Evolutionary conservation across 345 rosid species (phyloP).

Genomic region (Chamaenerion angustifolium): DNA sequence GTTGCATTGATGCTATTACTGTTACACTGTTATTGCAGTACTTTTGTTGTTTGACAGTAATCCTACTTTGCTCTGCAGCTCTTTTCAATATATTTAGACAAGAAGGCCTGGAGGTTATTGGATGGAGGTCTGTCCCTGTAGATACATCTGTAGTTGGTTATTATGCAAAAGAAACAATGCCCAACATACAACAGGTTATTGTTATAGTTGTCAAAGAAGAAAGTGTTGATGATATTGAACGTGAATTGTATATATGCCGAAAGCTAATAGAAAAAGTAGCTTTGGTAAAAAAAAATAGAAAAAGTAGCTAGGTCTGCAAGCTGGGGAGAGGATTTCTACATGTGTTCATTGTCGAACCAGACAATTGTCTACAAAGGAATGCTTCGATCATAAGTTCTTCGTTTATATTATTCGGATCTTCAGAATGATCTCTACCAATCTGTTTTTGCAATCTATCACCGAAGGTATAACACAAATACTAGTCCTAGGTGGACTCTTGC

Average conservation of each 20-base stretch:
- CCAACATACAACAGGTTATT: conserved; percentile 86
- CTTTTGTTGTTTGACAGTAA: background rate
- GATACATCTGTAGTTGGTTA: conserved; percentile 75
- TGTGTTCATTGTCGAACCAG: conserved; percentile 90
- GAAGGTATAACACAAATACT: conserved; percentile 93
- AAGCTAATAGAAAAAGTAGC: conserved; percentile 87
- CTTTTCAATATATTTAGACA: conserved; percentile 61
- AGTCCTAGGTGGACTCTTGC: conserved; percentile 99
- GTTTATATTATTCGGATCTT: conserved; percentile 73
- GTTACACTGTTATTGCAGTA: background rate
- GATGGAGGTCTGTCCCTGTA: conserved; percentile 95
- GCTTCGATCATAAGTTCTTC: conserved; percentile 95
- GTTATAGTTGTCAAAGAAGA: conserved; percentile 79
- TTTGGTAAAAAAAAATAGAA: too few relatives aligned
- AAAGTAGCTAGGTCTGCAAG: conserved; percentile 33
- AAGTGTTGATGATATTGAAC: conserved; percentile 74
- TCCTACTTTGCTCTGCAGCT: conserved; percentile 25
- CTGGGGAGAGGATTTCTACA: conserved; percentile 86
- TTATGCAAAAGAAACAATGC: conserved; percentile 93
- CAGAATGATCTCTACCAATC: conserved; percentile 60
- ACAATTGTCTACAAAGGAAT: conserved; percentile 96
- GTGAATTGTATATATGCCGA: conserved; percentile 85
- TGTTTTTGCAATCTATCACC: conserved; percentile 90
- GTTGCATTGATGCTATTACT: background rate
- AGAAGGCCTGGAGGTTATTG: conserved; percentile 93